phyloP scores from a whole-genome alignment of 73 alveolate genomes.

The Tetrahymena malaccensis region DNA sequence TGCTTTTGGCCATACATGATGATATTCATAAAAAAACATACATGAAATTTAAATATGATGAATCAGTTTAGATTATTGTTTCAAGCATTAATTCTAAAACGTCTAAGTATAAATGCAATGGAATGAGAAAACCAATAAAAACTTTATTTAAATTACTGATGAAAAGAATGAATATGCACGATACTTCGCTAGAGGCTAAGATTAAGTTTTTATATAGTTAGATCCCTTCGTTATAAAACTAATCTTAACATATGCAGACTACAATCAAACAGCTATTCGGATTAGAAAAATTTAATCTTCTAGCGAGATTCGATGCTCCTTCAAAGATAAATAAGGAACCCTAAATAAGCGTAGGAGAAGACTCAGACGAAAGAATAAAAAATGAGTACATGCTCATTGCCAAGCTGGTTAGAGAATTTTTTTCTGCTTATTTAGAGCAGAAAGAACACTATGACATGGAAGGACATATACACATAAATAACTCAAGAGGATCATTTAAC shows the following conservation, averaged over 20 bases:
- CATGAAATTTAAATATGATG: background rate
- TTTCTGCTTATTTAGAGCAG: background rate
- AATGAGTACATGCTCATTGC: background rate
- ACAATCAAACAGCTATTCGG: background rate
- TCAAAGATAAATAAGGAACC: background rate
- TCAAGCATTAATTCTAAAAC: background rate
- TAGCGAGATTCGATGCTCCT: background rate
- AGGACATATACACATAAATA: background rate
- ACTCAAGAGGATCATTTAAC: background rate
- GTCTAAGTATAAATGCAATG: background rate
- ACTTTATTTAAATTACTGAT: background rate
- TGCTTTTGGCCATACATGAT: background rate
- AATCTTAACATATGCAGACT: background rate
- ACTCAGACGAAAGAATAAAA: background rate
- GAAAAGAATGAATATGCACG: background rate
- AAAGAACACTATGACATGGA: background rate
- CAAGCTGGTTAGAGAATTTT: background rate
- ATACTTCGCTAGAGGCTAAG: background rate
- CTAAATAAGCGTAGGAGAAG: background rate
- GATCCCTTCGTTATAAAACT: background rate
- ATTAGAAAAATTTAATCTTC: background rate
- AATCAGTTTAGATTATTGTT: background rate
- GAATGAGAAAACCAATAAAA: background rate
- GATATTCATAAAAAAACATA: background rate
- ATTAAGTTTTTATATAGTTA: background rate